These are phyloP conservation scores for Citrullus mucosospermus DNA, from an alignment of 306 rosid species.

Conservation along the genomic window DNA sequence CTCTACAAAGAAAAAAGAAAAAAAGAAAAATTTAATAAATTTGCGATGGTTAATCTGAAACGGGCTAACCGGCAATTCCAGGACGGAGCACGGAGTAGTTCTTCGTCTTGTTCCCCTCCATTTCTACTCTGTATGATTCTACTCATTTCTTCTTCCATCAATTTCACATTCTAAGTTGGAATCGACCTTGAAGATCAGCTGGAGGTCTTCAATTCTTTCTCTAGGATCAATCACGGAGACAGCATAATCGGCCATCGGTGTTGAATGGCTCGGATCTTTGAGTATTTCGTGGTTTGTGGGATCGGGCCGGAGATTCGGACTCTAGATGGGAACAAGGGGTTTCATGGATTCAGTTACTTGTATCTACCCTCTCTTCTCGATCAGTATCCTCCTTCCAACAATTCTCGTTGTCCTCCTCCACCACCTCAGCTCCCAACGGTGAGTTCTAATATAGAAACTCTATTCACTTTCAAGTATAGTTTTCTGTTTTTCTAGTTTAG, in stretches of 20 bases:
- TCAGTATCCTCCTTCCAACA: conserved; percentile 61
- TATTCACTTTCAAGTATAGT: background rate
- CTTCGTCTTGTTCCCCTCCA: background rate
- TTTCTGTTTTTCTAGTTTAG: conserved; percentile 2
- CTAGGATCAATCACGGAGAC: background rate
- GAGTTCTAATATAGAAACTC: conserved; percentile 12
- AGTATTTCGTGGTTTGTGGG: conserved; percentile 92
- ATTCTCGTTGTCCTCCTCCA: conserved; percentile 81
- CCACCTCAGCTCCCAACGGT: conserved; percentile 96
- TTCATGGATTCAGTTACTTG: conserved; percentile 49
- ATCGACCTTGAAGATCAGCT: background rate
- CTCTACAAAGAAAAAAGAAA: background rate
- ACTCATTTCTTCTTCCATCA: background rate
- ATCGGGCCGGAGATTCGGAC: conserved; percentile 94
- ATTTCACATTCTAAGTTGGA: background rate
- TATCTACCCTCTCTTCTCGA: conserved; percentile 80
- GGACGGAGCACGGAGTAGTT: background rate
- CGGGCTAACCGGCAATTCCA: background rate
- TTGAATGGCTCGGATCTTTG: conserved; percentile 85
- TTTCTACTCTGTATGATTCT: background rate
- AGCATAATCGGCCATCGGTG: background rate
- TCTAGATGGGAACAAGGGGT: conserved; percentile 72
- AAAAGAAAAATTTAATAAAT: background rate
- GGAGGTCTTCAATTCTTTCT: background rate
- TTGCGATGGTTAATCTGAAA: background rate